A percentile compares a stretch with the other conserved stretches of the same genome.
phyloP scores from a whole-genome alignment of 768 basidiomycete species.

The Vishniacozyma victoriae region DNA sequence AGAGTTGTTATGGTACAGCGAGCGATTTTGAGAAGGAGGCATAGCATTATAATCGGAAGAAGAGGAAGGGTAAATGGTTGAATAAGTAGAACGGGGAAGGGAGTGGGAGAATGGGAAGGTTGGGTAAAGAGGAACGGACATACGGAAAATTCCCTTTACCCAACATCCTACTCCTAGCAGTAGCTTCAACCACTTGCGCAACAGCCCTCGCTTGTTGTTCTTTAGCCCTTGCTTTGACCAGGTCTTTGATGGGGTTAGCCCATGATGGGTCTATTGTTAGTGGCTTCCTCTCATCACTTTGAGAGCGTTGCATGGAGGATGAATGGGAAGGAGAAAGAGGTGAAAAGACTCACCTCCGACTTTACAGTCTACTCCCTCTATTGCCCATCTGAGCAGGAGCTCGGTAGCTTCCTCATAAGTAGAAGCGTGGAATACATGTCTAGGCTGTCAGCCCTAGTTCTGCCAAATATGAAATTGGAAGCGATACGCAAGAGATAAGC shows the following conservation, averaged over 20 bases:
- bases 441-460: not conserved
- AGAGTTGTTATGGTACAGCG: no score
- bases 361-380: slow-evolving; percentile 44
- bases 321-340: not conserved
- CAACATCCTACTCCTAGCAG: slow-evolving; percentile 15
- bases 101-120: not conserved
- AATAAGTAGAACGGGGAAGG: slow-evolving; percentile 1
- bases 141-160: slow-evolving; percentile 15
- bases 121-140: slow-evolving; percentile 1
- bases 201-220: slow-evolving; percentile 46
- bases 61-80: slow-evolving; percentile 9
- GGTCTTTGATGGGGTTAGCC: slow-evolving; percentile 42
- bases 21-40: no score
- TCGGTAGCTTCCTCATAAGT: slow-evolving; percentile 45
- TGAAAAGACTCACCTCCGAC: slow-evolving; percentile 38
- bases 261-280: slow-evolving; percentile 39
- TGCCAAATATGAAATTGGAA: not conserved
- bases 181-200: slow-evolving; percentile 44
- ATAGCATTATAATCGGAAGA: no score
- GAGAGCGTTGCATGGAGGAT: not conserved
- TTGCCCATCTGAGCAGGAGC: slow-evolving; percentile 42
- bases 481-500: not conserved
- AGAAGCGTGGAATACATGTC: slow-evolving; percentile 43
- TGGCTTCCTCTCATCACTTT: not conserved
- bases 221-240: slow-evolving; percentile 41